phyloP scores from a whole-genome alignment of 768 basidiomycete species.

The Mycena haematopus region DNA sequence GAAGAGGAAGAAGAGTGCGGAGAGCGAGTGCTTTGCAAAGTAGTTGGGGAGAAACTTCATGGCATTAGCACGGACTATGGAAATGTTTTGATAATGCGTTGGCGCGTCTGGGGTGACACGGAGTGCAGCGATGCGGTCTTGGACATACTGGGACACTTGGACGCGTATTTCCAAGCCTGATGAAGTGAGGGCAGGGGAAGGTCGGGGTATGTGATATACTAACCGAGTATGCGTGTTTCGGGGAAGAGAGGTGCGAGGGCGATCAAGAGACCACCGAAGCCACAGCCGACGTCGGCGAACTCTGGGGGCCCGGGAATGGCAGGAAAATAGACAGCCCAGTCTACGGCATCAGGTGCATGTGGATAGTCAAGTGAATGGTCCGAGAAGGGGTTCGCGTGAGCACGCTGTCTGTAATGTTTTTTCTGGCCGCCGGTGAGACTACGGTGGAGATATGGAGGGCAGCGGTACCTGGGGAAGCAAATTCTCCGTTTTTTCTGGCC shows the following conservation, averaged over 20 bases:
- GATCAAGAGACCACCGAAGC: constrained; percentile 94
- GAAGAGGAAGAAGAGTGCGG: constrained; percentile 96
- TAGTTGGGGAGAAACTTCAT: constrained; percentile 99
- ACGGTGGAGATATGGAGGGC: background rate
- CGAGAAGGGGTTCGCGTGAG: constrained; percentile 87
- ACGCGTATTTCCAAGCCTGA: constrained; percentile 96
- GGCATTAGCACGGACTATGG: constrained; percentile 93
- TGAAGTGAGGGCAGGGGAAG: constrained; percentile 10
- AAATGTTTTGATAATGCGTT: constrained; percentile 82
- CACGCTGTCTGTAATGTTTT: constrained; percentile 83
- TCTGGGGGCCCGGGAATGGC: constrained; percentile 73
- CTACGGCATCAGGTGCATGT: constrained; percentile 70
- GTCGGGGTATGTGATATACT: constrained; percentile 33
- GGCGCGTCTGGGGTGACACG: constrained; percentile 62
- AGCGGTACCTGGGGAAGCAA: constrained; percentile 57
- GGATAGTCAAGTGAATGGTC: constrained; percentile 92
- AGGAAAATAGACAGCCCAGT: constrained; percentile 88
- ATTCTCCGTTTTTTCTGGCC: constrained; percentile 27
- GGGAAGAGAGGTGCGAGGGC: constrained; percentile 90
- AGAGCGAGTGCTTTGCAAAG: constrained; percentile 88
- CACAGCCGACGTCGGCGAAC: constrained; percentile 97
- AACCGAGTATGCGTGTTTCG: constrained; percentile 92
- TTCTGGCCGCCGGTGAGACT: constrained; percentile 52
- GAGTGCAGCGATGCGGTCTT: constrained; percentile 92
- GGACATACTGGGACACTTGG: constrained; percentile 95